phyloP scores from a whole-genome alignment of 441 rosid genomes.

The Gossypium trilobum region DNA sequence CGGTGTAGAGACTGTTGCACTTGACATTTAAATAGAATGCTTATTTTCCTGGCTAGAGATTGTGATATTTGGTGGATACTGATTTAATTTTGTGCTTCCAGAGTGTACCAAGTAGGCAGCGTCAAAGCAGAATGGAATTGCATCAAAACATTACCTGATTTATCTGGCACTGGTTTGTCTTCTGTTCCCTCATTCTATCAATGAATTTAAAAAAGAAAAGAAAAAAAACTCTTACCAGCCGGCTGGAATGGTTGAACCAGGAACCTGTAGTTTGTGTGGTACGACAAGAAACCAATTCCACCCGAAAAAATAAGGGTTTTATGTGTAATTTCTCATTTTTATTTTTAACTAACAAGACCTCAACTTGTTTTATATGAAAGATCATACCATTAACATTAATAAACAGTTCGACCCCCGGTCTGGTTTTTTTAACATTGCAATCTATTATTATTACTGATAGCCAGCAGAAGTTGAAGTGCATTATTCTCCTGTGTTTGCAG shows the following conservation, averaged over 20 bases:
- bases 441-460: neutral
- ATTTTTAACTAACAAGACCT: too few species aligned
- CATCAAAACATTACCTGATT: conserved; percentile 73
- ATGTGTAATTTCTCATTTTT: too few species aligned
- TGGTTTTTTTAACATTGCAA: neutral
- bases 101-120: conserved; percentile 81
- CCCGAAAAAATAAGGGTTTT: too few species aligned
- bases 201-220: neutral
- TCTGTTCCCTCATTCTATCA: neutral
- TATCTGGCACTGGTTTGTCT: conserved; percentile 87
- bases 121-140: conserved; percentile 95
- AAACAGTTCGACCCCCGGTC: neutral
- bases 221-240: neutral
- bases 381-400: neutral
- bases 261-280: neutral
- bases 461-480: neutral
- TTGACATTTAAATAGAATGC: neutral
- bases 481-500: conserved; percentile 28
- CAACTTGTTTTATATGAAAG: too few species aligned
- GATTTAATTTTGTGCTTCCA: conserved; percentile 18
- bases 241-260: neutral
- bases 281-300: neutral
- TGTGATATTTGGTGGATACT: neutral
- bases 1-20: neutral
- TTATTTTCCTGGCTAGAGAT: neutral